phyloP scores from a whole-genome alignment of 305 asterid species.

The Solanum chacoense region DNA sequence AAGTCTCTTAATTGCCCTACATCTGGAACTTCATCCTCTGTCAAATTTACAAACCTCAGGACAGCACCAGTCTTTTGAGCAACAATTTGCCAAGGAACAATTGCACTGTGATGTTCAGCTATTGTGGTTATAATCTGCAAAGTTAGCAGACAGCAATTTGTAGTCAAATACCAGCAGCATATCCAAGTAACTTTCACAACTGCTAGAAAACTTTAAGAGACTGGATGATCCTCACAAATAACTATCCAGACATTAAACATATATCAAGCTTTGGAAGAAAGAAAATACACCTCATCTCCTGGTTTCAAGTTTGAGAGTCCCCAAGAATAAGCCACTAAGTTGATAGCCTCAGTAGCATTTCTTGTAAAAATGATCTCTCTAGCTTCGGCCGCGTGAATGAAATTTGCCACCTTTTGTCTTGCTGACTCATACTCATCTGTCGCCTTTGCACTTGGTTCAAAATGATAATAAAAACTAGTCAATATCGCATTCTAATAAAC shows the following conservation, averaged over 20 bases:
- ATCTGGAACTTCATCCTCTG: slow-evolving; percentile 81
- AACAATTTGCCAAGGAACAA: slow-evolving; percentile 96
- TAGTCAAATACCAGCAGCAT: not conserved
- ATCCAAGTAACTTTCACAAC: not conserved
- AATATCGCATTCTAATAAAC: not conserved
- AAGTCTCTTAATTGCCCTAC: slow-evolving; percentile 39
- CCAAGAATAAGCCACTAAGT: slow-evolving; percentile 92
- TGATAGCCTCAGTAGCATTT: slow-evolving; percentile 97
- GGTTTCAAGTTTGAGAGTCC: slow-evolving; percentile 69
- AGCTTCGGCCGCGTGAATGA: slow-evolving; percentile 54
- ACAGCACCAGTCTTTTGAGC: slow-evolving; percentile 92
- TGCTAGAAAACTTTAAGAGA: not conserved
- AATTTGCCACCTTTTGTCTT: slow-evolving; percentile 78
- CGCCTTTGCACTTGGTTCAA: slow-evolving; percentile 53
- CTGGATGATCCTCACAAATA: not conserved
- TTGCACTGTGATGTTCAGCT: slow-evolving; percentile 94
- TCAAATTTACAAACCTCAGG: slow-evolving; percentile 54
- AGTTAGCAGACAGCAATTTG: not conserved
- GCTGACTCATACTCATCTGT: slow-evolving; percentile 86
- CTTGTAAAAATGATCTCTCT: slow-evolving; percentile 83
- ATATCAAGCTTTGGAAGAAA: not conserved
- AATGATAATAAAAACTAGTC: not conserved
- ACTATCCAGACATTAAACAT: not conserved
- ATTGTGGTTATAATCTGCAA: slow-evolving; percentile 65
- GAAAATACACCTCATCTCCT: slow-evolving; percentile 69